Percentiles rank a stretch among this genome's conserved stretches.
Evolutionary conservation across 176 grass and related monocot genomes (phyloP).

Genomic region (Juncus inflexus): DNA sequence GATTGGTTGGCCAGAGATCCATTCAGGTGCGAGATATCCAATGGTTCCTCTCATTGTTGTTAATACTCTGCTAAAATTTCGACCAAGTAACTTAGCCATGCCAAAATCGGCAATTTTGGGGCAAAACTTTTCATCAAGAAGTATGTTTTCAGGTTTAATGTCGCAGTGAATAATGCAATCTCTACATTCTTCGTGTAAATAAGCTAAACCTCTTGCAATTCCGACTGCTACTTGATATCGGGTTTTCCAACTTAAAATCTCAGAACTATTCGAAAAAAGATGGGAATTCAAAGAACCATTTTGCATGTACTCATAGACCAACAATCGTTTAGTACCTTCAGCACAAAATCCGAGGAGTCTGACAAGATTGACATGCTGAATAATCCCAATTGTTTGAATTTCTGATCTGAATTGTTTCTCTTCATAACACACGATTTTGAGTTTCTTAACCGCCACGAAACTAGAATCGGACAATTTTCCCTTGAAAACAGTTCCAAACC

Average conservation of each 20-base stretch:
- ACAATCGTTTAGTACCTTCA: conserved; percentile 21
- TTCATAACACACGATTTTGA: conserved; percentile 23
- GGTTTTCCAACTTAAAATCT: conserved; percentile 23
- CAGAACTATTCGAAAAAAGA: conserved; percentile 28
- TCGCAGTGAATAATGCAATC: conserved; percentile 25
- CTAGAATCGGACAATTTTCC: conserved; percentile 24
- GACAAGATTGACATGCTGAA: conserved; percentile 48
- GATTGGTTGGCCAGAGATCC: conserved; percentile 17
- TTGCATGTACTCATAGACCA: conserved; percentile 52
- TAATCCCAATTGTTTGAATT: conserved; percentile 48
- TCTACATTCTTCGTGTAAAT: conserved; percentile 12
- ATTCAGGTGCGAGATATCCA: conserved; percentile 29
- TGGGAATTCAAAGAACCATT: conserved; percentile 39
- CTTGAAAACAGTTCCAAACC: conserved; percentile 45
- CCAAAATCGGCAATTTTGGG: conserved; percentile 30
- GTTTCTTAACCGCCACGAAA: conserved; percentile 43
- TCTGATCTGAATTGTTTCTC: conserved; percentile 59
- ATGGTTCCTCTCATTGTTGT: conserved; percentile 23
- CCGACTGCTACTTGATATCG: conserved; percentile 31
- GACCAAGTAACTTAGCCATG: conserved; percentile 18
- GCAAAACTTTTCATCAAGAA: conserved; percentile 18
- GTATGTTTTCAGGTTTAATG: conserved; percentile 30
- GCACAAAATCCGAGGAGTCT: conserved; percentile 47
- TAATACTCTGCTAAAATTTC: conserved; percentile 21
- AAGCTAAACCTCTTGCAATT: conserved; percentile 24